Evolutionary conservation across 139 green algal genomes (phyloP), one percentile per base, ranked within the genome.

Genomic region (Ulvella scutata): DNA sequence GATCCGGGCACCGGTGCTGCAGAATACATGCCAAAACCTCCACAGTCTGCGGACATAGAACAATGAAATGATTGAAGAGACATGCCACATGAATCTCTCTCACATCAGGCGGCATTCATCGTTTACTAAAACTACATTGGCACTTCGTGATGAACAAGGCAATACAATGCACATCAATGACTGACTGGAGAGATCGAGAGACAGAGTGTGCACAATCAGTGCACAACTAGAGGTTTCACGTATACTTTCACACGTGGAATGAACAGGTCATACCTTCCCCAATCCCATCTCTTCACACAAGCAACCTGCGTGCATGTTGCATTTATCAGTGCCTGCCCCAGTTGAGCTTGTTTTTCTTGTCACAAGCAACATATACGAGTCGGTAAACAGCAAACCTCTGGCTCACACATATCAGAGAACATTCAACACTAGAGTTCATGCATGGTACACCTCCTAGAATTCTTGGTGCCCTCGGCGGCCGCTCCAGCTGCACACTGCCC

Each of bases 1-100:
- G 20, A 4, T 20, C 0, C 4, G 72, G 72, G 37, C 72, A 90
- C 4, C 77, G 81, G 79, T 97, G 73, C 0, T 82, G 80, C 3
- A 90, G 74, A 43, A 97, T 87, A 61, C 84, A 86, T 3, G 93
- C 90, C 13, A 97, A 81, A 35, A 97, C 76, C 85, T 98, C 93
- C 3, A 98, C 90, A 0, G 92, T 97, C 81, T 67, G 51, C 51
- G 17, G n/a, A 67, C n/a, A n/a, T n/a, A n/a, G n/a, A n/a, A n/a
- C n/a, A n/a, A n/a, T n/a, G n/a, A n/a, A n/a, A n/a, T n/a, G n/a
- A n/a, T n/a, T n/a, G n/a, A n/a, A n/a, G n/a, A n/a, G n/a, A n/a
- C n/a, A n/a, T n/a, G n/a, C n/a, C n/a, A n/a, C n/a, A n/a, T n/a
- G n/a, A n/a, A n/a, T n/a, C n/a, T n/a, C n/a, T n/a, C n/a, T n/a